Base-by-base conservation (phyloP, 2,329 filamentous ascomycete species). In the Claviceps cyperi region DNA sequence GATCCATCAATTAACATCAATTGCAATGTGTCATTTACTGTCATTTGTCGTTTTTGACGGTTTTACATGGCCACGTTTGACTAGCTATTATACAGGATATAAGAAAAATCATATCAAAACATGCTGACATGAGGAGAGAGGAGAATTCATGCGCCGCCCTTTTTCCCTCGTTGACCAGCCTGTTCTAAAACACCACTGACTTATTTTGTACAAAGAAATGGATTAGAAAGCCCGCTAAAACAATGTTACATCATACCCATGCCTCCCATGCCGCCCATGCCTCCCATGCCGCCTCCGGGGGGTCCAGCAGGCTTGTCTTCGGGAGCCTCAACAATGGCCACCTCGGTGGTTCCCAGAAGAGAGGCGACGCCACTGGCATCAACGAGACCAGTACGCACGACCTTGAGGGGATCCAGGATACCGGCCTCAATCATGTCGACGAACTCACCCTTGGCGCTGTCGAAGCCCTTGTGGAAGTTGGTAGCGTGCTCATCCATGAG, bases 341-440 rank as follows among this genome's bases (percentile, higher is more conserved):
- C 92, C 75, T 98, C 92, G 53, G 92, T 98, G 57, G 92, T 98
- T 66, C 92, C 92, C 54, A 98, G 85, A 54, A 98, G 81, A 49
- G 91, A 97, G 49, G 92, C 92, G 61, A 98, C 92, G 72, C 92
- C 92, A 64, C 84, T 91, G 60, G 92, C 92, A 62, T 98, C 92
- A 63, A 90, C 80, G 52, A 98, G 83, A 64, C 88, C 91, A 56
- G 92, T 98, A 63, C 92, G 89, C 65, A 98, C 92, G 60, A 98
- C 92, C 86, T 98, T 98, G 78, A 98, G 86, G 57, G 92, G 92
- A 69, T 98, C 92, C 53, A 98, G 85, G 69, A 98, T 98, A 84
- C 92, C 92, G 59, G 88, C 81, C 55, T 79, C 69, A 65, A 98
- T 96, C 92, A 98, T 97, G 76, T 98, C 91, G 59, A 96, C 89